Evolutionary conservation across 345 rosid species (phyloP), one percentile per base, ranked within the genome.

Genomic region (Camelina hispida): DNA sequence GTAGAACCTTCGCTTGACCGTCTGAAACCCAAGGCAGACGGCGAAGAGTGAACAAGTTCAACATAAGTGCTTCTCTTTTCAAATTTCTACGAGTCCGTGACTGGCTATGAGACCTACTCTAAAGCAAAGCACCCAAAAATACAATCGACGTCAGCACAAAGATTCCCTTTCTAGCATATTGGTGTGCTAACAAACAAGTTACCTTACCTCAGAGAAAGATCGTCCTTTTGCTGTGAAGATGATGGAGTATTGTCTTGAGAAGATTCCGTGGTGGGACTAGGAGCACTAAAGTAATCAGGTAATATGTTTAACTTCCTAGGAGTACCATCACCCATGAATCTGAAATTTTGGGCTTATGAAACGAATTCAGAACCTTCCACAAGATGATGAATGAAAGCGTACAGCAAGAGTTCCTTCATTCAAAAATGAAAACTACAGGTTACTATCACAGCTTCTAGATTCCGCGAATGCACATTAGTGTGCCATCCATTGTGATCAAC

Each of bases 11-110:
- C 50, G 88, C 84, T 86, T 84, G 90, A 53, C 89, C 90, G 66
- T 83, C 72, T 28, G 91, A 87, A 43, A 76, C 75, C 99, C 99
- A 92, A 9, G 93, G 89, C 51, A 92, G 82, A 38, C 97, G 83
- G 4, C 82, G 89, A 20, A 89, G 77, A 76, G 83, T 85, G 83
- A 95, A 89, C 73, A 90, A 9, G 61, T 89, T 95, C 85, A 90
- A 78, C 97, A 90, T 95, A 64, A 72, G 56, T 52, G 87, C 89
- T 25, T 89, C 91, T 65, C 80, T 80, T 76, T 76, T 82, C 17
- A 86, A 77, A 48, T 84, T 89, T 75, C 86, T 80, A 11, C 79
- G 78, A 74, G 81, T 42, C 81, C 87, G 84, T 9, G 66, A 77
- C 44, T 43, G 82, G 73, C 84, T 79, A 35, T 54, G 25, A 50